phyloP scores from a whole-genome alignment of 1,284 basidiomycete species.

The Cryptococcus sp. region DNA sequence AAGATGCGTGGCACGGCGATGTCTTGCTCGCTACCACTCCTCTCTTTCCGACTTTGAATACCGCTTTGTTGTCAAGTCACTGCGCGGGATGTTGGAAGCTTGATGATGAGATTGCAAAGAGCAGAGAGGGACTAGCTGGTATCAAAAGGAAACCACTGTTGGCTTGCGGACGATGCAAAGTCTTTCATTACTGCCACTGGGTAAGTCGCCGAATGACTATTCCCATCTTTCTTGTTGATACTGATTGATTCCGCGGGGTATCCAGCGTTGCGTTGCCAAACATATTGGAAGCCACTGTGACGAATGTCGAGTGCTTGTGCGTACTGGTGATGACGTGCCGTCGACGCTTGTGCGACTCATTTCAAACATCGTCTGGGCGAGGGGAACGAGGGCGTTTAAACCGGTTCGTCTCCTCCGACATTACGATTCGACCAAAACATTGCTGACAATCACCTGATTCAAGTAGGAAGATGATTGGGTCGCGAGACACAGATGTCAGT shows the following conservation, averaged over 20 bases:
- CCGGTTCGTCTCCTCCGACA: too few species aligned
- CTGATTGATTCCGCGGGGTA: background rate
- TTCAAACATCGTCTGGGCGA: background rate
- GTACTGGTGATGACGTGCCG: background rate
- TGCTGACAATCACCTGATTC: background rate
- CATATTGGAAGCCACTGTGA: background rate
- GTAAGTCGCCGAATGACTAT: background rate
- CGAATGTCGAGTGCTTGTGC: constrained; percentile 5
- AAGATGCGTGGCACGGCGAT: background rate
- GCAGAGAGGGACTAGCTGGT: background rate
- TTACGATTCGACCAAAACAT: background rate
- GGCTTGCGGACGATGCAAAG: constrained; percentile 3
- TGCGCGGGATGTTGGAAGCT: background rate
- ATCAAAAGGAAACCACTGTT: background rate
- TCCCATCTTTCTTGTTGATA: background rate
- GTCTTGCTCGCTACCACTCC: background rate
- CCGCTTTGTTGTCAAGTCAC: background rate
- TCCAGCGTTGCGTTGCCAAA: background rate
- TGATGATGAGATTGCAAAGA: background rate
- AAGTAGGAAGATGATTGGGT: background rate
- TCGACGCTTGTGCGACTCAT: constrained; percentile 3
- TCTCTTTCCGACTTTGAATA: background rate
- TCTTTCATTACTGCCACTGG: constrained; percentile 4
- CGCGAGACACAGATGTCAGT: too few species aligned
- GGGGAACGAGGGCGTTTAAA: background rate